phyloP scores from a whole-genome alignment of 768 basidiomycete genomes.

The Boletus rubroflammeus region DNA sequence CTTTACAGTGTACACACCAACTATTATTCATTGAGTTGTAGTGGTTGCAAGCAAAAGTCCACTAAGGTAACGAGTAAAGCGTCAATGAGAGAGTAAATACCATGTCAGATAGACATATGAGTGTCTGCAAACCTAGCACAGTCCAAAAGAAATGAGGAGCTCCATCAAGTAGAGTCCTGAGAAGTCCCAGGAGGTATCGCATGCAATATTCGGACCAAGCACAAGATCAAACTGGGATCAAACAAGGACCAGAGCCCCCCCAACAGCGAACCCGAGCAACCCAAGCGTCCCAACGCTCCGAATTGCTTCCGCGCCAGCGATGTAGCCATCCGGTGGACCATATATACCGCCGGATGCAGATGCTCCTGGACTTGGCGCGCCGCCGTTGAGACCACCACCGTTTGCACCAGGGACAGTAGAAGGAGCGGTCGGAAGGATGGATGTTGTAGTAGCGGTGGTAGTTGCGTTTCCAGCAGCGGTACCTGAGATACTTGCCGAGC shows the following conservation, averaged over 20 bases:
- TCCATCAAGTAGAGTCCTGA: slow-evolving; percentile 11
- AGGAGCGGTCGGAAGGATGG: slow-evolving; percentile 51
- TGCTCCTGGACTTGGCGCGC: slow-evolving; percentile 59
- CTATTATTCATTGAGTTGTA: slow-evolving; percentile 17
- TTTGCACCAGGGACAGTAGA: slow-evolving; percentile 46
- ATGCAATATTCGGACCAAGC: slow-evolving; percentile 6
- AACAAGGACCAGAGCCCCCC: slow-evolving; percentile 45
- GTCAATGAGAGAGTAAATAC: slow-evolving; percentile 26
- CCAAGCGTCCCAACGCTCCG: slow-evolving; percentile 44
- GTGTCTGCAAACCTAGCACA: slow-evolving; percentile 16
- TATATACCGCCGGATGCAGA: slow-evolving; percentile 43
- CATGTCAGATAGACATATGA: slow-evolving; percentile 19
- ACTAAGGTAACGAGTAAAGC: slow-evolving; percentile 20
- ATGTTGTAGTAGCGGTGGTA: slow-evolving; percentile 19
- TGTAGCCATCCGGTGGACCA: slow-evolving; percentile 68
- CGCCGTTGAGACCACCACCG: slow-evolving; percentile 40
- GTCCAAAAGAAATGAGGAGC: slow-evolving; percentile 17
- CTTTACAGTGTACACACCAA: slow-evolving; percentile 22
- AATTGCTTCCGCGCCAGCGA: slow-evolving; percentile 50
- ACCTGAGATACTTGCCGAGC: slow-evolving; percentile 15
- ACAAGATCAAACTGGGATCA: slow-evolving; percentile 26
- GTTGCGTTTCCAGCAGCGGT: slow-evolving; percentile 30
- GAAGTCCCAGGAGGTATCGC: slow-evolving; percentile 9
- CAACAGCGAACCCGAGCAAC: slow-evolving; percentile 44
- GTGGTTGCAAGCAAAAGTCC: slow-evolving; percentile 18